Base-by-base conservation (phyloP, 176 grass and related monocot species). In the Oryza meyeriana region DNA sequence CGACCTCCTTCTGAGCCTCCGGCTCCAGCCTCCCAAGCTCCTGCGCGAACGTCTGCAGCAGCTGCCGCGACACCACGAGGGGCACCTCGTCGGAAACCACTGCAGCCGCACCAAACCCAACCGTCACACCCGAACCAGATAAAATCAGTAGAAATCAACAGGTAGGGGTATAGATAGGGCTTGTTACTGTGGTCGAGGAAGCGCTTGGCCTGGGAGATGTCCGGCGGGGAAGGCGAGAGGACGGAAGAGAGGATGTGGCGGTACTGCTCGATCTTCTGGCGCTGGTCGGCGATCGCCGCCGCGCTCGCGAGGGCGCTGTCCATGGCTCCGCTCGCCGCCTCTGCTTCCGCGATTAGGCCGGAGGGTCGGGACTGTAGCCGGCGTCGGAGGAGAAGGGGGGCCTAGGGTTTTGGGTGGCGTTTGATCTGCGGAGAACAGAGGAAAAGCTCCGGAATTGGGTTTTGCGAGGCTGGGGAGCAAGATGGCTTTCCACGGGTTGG, bases 261-360 rank as follows among this genome's bases (percentile, higher is more conserved):
- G 89, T 99, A 99, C 83, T 96, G 89, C 80, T 99, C 93, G 70
- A 99, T 99, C 93, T 99, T 99, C 84, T 99, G 97, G 50, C 91
- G 79, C 83, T 96, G 93, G 48, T 99, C 93, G 55, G 73, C 76
- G 69, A 99, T 95, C 61, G 87, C 87, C 79, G 91, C 84, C 32
- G 93, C 91, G 69, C 79, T 90, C 9, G 89, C 83, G 77, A 99
- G 93, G 78, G 89, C 87, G 80, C 83, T 69, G 58, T 99, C 93
- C 93, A 96, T 99, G 81, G 75, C 63, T 24, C 33, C 69, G 2
- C 35, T 69, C 76, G 76, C 52, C 30, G 72, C 50, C 36, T 35
- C 7, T 10, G 10, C 71, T 17, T 28, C 8, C 29, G 79, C 83
- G 0, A 68, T 14, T 3, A 16, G 16, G 69, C 26, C 12, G 27